Evolutionary conservation across 805 yeast genomes (phyloP).

Genomic region (Metschnikowia borealis): DNA sequence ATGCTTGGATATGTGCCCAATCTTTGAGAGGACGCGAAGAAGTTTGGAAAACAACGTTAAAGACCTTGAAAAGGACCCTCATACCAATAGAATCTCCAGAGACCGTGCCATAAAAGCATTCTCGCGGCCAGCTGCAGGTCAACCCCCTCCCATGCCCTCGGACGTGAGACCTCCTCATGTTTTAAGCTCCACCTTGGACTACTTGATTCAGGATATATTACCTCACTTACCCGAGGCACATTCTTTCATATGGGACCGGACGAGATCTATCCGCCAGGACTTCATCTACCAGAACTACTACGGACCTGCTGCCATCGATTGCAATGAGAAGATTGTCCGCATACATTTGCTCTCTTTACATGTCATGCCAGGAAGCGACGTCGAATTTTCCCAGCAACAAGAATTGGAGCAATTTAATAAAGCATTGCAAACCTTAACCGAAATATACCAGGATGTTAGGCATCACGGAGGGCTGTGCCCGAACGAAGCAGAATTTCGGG

Average conservation of each 20-base stretch:
- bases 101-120: conserved; percentile 80
- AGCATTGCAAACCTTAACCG: conserved; percentile 81
- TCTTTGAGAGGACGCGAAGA: conserved; percentile 85
- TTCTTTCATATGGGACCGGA: conserved; percentile 94
- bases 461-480: conserved; percentile 65
- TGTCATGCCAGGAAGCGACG: conserved; percentile 68
- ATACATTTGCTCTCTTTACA: conserved; percentile 81
- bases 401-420: conserved; percentile 93
- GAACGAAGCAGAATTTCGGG: conserved; percentile 90
- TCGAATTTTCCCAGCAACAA: conserved; percentile 88
- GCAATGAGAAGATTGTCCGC: conserved; percentile 87
- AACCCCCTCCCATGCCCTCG: conserved; percentile 95
- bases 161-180: conserved; percentile 93
- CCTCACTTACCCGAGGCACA: conserved; percentile 77
- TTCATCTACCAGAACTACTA: conserved; percentile 91
- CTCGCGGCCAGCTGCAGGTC: conserved; percentile 96
- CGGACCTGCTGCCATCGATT: conserved; percentile 90
- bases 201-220: conserved; percentile 61
- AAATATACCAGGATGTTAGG: conserved; percentile 78
- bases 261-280: conserved; percentile 94
- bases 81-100: conserved; percentile 49
- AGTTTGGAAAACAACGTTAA: conserved; percentile 83
- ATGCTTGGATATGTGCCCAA: conserved; percentile 93
- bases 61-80: conserved; percentile 64
- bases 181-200: conserved; percentile 61